A percentile compares a stretch with the other conserved stretches of the same genome.
Conservation (phyloP, 2,329 filamentous ascomycete genomes). For the Penicillium sp. region DNA sequence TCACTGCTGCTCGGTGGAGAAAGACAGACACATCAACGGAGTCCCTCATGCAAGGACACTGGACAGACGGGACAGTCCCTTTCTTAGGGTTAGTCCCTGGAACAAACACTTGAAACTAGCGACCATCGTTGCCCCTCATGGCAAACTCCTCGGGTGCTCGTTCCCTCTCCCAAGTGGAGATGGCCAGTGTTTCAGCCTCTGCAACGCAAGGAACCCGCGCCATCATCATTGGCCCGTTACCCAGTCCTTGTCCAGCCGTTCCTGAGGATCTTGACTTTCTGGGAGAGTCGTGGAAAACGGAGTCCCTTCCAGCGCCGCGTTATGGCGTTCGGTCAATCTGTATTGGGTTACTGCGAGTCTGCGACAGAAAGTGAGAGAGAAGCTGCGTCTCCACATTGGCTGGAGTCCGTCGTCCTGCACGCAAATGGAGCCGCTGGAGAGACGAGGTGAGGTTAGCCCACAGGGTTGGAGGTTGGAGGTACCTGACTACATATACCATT, state of each 20-base stretch:
- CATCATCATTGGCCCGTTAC: constrained; percentile 8
- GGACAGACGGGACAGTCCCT: neutral
- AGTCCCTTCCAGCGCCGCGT: neutral
- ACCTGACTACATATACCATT: constrained; percentile 16
- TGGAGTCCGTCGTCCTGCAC: neutral
- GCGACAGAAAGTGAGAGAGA: neutral
- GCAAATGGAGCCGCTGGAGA: neutral
- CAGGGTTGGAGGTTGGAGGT: neutral
- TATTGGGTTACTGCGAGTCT: neutral
- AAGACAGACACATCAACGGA: too few relatives aligned
- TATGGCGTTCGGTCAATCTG: neutral
- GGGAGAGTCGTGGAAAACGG: constrained; percentile 2
- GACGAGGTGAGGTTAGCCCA: neutral
- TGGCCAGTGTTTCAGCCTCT: constrained; percentile 22
- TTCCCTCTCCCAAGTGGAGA: constrained; percentile 6
- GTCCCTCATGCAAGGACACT: neutral
- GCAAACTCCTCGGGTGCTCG: neutral
- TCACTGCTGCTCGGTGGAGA: neutral
- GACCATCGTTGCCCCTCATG: constrained; percentile 15
- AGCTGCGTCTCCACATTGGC: neutral
- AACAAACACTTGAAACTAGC: constrained; percentile 17
- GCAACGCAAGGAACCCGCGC: constrained; percentile 16
- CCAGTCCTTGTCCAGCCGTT: constrained; percentile 3
- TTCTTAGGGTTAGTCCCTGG: neutral
- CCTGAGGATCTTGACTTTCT: constrained; percentile 3